These are phyloP conservation scores for Candida anutae DNA, from an alignment of 1,139 yeast genomes.

Conservation along the genomic window DNA sequence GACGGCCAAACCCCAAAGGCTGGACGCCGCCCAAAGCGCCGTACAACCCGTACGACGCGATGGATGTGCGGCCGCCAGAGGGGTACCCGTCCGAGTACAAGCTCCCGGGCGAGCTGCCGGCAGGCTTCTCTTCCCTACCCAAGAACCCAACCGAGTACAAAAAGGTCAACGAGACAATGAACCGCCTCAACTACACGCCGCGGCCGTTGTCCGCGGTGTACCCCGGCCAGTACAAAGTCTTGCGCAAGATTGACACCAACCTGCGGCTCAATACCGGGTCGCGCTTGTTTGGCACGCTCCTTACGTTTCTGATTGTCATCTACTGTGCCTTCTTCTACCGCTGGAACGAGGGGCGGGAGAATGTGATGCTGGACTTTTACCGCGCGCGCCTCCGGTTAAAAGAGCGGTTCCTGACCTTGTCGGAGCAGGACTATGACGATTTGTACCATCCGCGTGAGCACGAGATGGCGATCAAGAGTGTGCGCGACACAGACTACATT, in stretches of 20 bases:
- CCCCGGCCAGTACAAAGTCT: constrained; percentile 73
- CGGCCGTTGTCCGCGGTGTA: constrained; percentile 67
- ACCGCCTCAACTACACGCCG: constrained; percentile 67
- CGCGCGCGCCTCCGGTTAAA: constrained; percentile 51
- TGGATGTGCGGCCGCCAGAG: constrained; percentile 68
- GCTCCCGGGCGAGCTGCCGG: constrained; percentile 46
- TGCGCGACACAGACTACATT: constrained; percentile 36
- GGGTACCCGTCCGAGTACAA: constrained; percentile 80
- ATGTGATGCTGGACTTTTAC: constrained; percentile 63
- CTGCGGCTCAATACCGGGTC: constrained; percentile 51
- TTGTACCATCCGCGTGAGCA: constrained; percentile 39
- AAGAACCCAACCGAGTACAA: constrained; percentile 62
- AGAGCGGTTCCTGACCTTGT: constrained; percentile 38
- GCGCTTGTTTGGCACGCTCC: constrained; percentile 40
- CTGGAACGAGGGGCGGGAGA: constrained; percentile 82
- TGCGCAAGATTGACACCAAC: constrained; percentile 52
- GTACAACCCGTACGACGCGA: constrained; percentile 77
- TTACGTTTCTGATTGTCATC: constrained; percentile 39
- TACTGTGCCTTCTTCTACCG: constrained; percentile 67
- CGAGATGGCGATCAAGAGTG: constrained; percentile 28
- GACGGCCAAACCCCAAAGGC: constrained; percentile 76
- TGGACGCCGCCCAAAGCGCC: constrained; percentile 82
- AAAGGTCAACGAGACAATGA: constrained; percentile 67
- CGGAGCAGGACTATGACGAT: constrained; percentile 57
- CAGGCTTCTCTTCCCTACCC: constrained; percentile 56